Evolutionary conservation across 2,329 filamentous ascomycete genomes (phyloP).

Genomic region (Fusarium sp.): DNA sequence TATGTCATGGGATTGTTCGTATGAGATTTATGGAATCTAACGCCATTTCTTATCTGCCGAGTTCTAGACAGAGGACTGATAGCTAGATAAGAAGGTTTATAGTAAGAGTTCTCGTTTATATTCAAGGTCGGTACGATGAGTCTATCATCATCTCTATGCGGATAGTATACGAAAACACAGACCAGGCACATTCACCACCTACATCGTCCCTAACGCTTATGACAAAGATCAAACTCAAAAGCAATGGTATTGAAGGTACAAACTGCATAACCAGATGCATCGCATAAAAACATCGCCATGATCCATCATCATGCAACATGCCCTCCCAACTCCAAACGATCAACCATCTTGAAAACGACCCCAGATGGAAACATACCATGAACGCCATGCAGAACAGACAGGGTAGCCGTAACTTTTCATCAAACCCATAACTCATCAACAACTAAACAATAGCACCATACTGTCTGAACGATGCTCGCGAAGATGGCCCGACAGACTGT

Average conservation of each 20-base stretch:
- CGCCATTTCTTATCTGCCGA: not conserved
- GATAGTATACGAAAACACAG: no score
- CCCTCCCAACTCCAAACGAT: conserved; percentile 12
- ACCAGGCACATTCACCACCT: not conserved
- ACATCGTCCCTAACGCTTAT: no score
- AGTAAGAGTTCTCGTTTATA: not conserved
- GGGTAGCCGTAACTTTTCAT: conserved; percentile 5
- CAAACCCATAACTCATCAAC: not conserved
- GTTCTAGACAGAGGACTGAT: not conserved
- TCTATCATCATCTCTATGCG: not conserved
- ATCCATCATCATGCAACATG: not conserved
- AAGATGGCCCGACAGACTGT: conserved; percentile 26
- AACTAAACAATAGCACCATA: conserved; percentile 24
- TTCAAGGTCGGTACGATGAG: not conserved
- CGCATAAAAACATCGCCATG: not conserved
- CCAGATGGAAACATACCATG: not conserved
- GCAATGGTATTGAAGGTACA: conserved; percentile 9
- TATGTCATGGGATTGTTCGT: not conserved
- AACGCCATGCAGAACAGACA: conserved; percentile 24
- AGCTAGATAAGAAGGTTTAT: no score
- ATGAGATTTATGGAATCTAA: not conserved
- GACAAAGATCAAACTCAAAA: not conserved
- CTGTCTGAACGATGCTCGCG: conserved; percentile 22
- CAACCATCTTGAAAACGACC: not conserved
- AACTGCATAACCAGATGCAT: conserved; percentile 6